Percentiles rank a stretch among this genome's conserved stretches.
These are phyloP conservation scores for Fusarium decemcellulare DNA, from an alignment of 2,329 filamentous ascomycete genomes.

Conservation along the genomic window DNA sequence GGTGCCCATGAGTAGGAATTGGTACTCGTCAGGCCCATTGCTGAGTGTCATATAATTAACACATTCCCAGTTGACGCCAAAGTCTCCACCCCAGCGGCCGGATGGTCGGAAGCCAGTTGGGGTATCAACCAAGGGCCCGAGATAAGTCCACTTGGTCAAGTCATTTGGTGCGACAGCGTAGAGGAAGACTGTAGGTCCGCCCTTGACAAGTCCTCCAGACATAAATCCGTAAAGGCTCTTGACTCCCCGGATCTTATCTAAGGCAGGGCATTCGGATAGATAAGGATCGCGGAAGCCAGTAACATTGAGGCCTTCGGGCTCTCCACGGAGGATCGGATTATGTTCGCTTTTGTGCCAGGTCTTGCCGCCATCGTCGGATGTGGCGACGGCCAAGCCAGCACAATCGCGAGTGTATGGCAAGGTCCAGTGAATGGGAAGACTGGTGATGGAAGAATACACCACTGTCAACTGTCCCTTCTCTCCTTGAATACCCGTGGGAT, in stretches of 20 bases:
- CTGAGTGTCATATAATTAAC: slow-evolving; percentile 60
- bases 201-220: slow-evolving; percentile 60
- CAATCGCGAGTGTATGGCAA: slow-evolving; percentile 57
- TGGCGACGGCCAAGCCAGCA: slow-evolving; percentile 58
- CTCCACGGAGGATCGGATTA: slow-evolving; percentile 50
- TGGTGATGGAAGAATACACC: slow-evolving; percentile 52
- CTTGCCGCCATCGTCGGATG: slow-evolving; percentile 53
- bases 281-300: slow-evolving; percentile 54
- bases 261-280: slow-evolving; percentile 47
- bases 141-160: slow-evolving; percentile 60
- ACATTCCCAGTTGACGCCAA: slow-evolving; percentile 67
- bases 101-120: slow-evolving; percentile 53
- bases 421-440: slow-evolving; percentile 54
- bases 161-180: slow-evolving; percentile 59
- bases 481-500: slow-evolving; percentile 62
- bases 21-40: slow-evolving; percentile 45
- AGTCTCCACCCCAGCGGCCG: slow-evolving; percentile 63
- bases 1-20: slow-evolving; percentile 62
- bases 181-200: slow-evolving; percentile 61
- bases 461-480: slow-evolving; percentile 51
- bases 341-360: slow-evolving; percentile 51
- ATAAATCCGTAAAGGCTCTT: slow-evolving; percentile 61
- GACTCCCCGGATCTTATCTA: slow-evolving; percentile 43
- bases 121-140: slow-evolving; percentile 59
- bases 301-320: slow-evolving; percentile 47